Base-by-base conservation (phyloP, 164 flowering plant genomes). In the Vitis rupestris region DNA sequence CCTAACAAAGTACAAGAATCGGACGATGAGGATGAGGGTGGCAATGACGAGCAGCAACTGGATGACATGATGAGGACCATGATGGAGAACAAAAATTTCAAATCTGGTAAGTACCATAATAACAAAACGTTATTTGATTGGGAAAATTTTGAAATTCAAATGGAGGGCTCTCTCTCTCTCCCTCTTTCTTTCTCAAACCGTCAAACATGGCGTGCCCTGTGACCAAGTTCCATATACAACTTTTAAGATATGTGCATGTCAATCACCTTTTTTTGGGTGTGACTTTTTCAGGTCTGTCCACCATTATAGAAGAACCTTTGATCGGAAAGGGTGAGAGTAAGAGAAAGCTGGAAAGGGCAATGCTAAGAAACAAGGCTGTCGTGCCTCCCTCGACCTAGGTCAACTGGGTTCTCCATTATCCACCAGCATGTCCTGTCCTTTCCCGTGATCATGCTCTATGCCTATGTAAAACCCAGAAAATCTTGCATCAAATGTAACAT, bases 231-330 rank as follows among this genome's bases (percentile, higher is more conserved):
- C 27, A 23, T 49, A 12, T 66, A 8, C 4, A 31, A 31, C 48
- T 63, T 63, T 63, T 8, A 12, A 63, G 53, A 68, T 23, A n/a
- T 29, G 13, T 30, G 19, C 19, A 10, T 19, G 51, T 63, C 60
- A 10, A 51, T 61, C 11, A 62, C 50, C 44, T 37, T 37, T 37
- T 49, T 56, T 57, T 60, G 54, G 4, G 31, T 50, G 53, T 47
- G 10, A 3, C 14, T 8, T 72, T 78, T 74, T 19, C 76, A 85
- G 88, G 85, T 37, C 65, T 85, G 77, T 77, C 85, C 13, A 76
- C 88, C 66, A 83, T 82, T 53, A 5, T 44, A 19, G 88, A 85
- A 78, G 84, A 85, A 67, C 79, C 82, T 58, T 61, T 49, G 67
- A 44, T 60, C 14, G 59, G 16, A 64, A 73, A 69, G 55, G 70